phyloP scores from a whole-genome alignment of 305 asterid genomes.

The Ilex paraguariensis region DNA sequence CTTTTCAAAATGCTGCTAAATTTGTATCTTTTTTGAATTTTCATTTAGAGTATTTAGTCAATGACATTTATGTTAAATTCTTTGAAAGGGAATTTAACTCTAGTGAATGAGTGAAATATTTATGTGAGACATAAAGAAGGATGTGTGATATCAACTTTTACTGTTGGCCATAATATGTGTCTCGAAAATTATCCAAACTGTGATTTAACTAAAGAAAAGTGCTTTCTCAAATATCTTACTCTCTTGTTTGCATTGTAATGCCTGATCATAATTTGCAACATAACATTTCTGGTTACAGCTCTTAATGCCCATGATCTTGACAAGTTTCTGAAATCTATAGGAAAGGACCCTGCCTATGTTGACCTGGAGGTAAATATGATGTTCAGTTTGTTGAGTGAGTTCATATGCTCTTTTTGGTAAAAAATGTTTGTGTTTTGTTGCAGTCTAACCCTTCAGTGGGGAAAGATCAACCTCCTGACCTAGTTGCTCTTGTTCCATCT shows the following conservation, averaged over 20 bases:
- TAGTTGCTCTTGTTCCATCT: conserved; percentile 74
- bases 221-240: too few relatives aligned
- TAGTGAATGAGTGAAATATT: too few relatives aligned
- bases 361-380: conserved; percentile 78
- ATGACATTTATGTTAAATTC: too few relatives aligned
- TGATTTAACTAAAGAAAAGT: too few relatives aligned
- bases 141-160: not conserved
- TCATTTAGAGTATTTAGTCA: too few relatives aligned
- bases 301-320: conserved; percentile 64
- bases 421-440: not conserved
- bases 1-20: too few relatives aligned
- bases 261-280: conserved; percentile 10
- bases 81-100: too few relatives aligned
- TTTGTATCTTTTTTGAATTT: too few relatives aligned
- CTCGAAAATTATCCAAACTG: not conserved
- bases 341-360: conserved; percentile 63
- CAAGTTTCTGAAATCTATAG: conserved; percentile 77
- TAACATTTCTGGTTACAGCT: conserved; percentile 44
- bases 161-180: conserved; percentile 10
- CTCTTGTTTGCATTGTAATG: not conserved
- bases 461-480: conserved; percentile 97
- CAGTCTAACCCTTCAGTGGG: conserved; percentile 91
- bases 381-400: conserved; percentile 8
- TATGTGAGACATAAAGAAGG: too few relatives aligned
- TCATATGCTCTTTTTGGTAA: conserved; percentile 9